Conservation (phyloP, 148 eudicot genomes). For the Suaeda aralocaspica region DNA sequence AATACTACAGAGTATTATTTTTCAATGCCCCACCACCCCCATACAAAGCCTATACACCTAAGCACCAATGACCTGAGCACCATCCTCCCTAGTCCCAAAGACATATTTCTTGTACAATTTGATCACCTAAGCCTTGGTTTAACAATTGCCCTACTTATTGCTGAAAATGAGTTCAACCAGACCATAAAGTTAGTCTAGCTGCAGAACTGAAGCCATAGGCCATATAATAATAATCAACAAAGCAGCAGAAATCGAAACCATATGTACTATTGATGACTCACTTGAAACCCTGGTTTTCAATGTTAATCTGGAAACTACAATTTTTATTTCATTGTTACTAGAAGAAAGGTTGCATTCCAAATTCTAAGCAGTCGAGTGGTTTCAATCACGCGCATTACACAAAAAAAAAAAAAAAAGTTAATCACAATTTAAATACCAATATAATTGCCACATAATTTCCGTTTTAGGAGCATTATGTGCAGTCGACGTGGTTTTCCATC, state of each 20-base stretch:
- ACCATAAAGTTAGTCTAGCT: slow-evolving; percentile 4
- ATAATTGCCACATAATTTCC: no score
- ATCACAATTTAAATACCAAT: no score
- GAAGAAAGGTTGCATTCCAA: no score
- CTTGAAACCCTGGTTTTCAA: no score
- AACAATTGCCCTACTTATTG: slow-evolving; percentile 85
- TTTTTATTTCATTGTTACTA: no score
- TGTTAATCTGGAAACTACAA: no score
- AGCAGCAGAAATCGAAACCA: not conserved
- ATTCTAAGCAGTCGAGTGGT: no score
- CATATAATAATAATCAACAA: no score
- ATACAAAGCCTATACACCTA: not conserved
- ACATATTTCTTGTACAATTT: slow-evolving; percentile 94
- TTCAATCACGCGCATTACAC: no score
- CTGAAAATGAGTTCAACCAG: slow-evolving; percentile 69
- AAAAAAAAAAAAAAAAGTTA: no score
- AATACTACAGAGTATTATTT: not conserved
- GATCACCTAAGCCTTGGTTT: slow-evolving; percentile 62
- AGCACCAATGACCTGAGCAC: slow-evolving; percentile 67
- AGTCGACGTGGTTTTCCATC: no score
- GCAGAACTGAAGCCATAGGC: not conserved
- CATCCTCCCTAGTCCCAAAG: slow-evolving; percentile 99
- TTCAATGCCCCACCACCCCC: not conserved
- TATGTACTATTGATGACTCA: not conserved
- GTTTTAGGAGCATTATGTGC: no score